Evolutionary conservation across 1,284 basidiomycete species (phyloP).

Genomic region (Ganoderma boninense): DNA sequence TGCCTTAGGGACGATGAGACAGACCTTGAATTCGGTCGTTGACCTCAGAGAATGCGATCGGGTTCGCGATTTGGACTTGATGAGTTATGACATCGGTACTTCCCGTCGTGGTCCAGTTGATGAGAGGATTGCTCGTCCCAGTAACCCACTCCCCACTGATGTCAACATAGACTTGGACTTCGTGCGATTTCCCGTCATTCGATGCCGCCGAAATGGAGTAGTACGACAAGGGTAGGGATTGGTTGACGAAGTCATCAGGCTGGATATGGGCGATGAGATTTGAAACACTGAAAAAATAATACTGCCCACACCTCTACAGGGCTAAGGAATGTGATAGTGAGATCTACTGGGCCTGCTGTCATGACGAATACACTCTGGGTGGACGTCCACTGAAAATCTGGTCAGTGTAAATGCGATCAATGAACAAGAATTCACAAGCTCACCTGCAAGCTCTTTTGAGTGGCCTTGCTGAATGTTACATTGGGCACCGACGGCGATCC

Average conservation of each 20-base stretch:
- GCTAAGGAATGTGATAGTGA: slow-evolving; percentile 66
- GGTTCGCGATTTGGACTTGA: not conserved
- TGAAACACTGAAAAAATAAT: no score
- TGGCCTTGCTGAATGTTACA: slow-evolving; percentile 53
- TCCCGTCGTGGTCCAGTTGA: slow-evolving; percentile 52
- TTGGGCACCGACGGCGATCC: slow-evolving; percentile 56
- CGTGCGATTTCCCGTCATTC: slow-evolving; percentile 61
- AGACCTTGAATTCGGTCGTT: not conserved
- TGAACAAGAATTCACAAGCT: not conserved
- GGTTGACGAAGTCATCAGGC: slow-evolving; percentile 66
- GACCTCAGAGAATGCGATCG: not conserved
- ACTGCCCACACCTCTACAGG: slow-evolving; percentile 62
- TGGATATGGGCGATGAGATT: slow-evolving; percentile 36
- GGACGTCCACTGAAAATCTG: slow-evolving; percentile 59
- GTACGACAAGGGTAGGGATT: slow-evolving; percentile 71
- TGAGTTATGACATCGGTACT: not conserved
- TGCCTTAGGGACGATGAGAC: slow-evolving; percentile 33
- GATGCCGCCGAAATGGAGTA: slow-evolving; percentile 60
- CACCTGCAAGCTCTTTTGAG: slow-evolving; percentile 64
- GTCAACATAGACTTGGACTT: slow-evolving; percentile 69
- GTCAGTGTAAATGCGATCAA: not conserved
- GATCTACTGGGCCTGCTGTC: slow-evolving; percentile 64
- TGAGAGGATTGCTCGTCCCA: slow-evolving; percentile 57
- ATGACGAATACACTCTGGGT: slow-evolving; percentile 69
- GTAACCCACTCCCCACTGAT: slow-evolving; percentile 73